Percentiles rank a stretch among this genome's conserved stretches.
These are phyloP conservation scores for Geosmithia morbida DNA, from an alignment of 2,329 filamentous ascomycete species.

Conservation along the genomic window DNA sequence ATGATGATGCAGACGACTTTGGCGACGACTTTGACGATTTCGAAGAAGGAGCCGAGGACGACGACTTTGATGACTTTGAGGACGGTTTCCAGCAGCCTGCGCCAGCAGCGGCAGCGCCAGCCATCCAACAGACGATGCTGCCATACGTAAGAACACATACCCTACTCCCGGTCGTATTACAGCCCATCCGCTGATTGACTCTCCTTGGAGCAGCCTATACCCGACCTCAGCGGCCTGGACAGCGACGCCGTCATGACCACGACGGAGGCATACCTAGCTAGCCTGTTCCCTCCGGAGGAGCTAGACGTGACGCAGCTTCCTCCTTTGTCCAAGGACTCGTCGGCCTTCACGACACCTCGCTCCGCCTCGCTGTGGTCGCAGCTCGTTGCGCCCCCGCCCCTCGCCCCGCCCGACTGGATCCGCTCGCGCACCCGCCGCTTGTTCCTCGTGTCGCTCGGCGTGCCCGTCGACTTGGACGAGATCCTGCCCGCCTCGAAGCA, in stretches of 20 bases:
- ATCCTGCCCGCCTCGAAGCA: slow-evolving; percentile 95
- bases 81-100: slow-evolving; percentile 52
- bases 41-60: slow-evolving; percentile 39
- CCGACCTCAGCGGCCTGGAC: slow-evolving; percentile 50
- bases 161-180: too few relatives aligned
- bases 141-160: slow-evolving; percentile 24
- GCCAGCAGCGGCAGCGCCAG: slow-evolving; percentile 16
- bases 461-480: slow-evolving; percentile 92
- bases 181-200: slow-evolving; percentile 8
- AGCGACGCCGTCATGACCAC: slow-evolving; percentile 45
- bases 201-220: slow-evolving; percentile 37
- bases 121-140: slow-evolving; percentile 21
- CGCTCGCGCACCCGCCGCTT: slow-evolving; percentile 86
- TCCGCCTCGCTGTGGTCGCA: slow-evolving; percentile 93
- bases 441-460: slow-evolving; percentile 89
- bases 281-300: slow-evolving; percentile 47
- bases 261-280: slow-evolving; percentile 51
- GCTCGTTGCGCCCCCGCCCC: slow-evolving; percentile 81
- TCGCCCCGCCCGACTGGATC: slow-evolving; percentile 96
- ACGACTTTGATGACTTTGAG: slow-evolving; percentile 57
- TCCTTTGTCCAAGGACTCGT: slow-evolving; percentile 36
- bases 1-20: slow-evolving; percentile 26
- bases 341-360: slow-evolving; percentile 71
- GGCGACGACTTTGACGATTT: slow-evolving; percentile 50
- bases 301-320: slow-evolving; percentile 35